phyloP scores from a whole-genome alignment of 352 stramenopile species.

The Globisporangium viniferum region DNA sequence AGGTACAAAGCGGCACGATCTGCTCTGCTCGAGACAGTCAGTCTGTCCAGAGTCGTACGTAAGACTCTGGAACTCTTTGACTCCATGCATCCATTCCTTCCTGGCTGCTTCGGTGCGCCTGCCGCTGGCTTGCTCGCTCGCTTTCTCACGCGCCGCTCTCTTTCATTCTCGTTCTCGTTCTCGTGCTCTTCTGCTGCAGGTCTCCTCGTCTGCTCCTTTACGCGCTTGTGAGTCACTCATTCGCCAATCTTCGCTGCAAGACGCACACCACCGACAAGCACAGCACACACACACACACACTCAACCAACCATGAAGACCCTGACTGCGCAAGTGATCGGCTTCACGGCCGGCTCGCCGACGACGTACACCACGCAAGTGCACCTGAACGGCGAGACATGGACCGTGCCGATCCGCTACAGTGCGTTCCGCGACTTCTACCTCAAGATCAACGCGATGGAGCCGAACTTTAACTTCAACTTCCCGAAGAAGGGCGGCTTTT shows the following conservation, averaged over 20 bases:
- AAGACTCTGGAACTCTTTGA: background rate
- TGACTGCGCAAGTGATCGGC: conserved; percentile 41
- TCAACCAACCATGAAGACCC: conserved; percentile 17
- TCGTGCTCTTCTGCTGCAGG: background rate
- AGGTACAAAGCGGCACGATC: conserved; percentile 1
- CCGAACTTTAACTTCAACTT: conserved; percentile 57
- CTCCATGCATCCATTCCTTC: background rate
- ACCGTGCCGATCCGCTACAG: conserved; percentile 58
- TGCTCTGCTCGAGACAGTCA: background rate
- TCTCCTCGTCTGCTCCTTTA: conserved; percentile 1
- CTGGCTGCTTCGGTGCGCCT: conserved; percentile 5
- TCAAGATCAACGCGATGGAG: conserved; percentile 40
- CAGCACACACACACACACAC: background rate
- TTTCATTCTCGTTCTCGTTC: background rate
- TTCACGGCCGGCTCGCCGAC: conserved; percentile 35
- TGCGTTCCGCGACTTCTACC: conserved; percentile 60
- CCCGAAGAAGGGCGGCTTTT: conserved; percentile 57
- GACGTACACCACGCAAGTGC: conserved; percentile 53
- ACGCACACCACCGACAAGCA: background rate
- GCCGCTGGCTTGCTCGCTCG: background rate
- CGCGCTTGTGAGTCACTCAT: conserved; percentile 7
- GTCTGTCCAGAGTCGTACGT: background rate
- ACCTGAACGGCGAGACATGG: conserved; percentile 39
- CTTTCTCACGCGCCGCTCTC: conserved; percentile 1
- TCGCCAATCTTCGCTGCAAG: conserved; percentile 5